Evolutionary conservation across 2,329 filamentous ascomycete genomes (phyloP).

Genomic region (Exophiala phaeomuriformis): DNA sequence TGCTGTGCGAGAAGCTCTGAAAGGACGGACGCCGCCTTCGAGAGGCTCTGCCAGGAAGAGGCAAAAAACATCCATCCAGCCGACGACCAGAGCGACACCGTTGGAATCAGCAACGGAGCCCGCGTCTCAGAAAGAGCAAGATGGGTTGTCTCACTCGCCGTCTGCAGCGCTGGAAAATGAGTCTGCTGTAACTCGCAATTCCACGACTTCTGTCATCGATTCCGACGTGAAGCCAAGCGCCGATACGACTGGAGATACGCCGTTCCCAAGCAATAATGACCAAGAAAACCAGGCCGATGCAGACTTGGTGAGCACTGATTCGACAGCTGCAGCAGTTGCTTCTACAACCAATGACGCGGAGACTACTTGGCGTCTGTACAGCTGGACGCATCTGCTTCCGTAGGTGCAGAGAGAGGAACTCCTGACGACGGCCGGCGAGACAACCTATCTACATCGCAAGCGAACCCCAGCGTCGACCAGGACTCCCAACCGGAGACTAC

Average conservation of each 20-base stretch:
- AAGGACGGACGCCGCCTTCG: not conserved
- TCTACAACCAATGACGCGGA: not conserved
- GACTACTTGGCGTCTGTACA: no score
- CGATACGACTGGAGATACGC: not conserved
- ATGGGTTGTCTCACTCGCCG: no score
- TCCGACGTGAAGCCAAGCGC: no score
- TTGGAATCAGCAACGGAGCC: not conserved
- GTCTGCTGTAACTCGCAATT: no score
- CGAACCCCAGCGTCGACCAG: no score
- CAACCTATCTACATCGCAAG: no score
- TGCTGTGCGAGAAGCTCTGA: slow-evolving; percentile 2
- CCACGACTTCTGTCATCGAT: no score
- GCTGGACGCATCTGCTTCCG: no score
- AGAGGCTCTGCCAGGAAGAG: not conserved
- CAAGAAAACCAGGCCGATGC: not conserved
- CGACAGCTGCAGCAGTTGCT: not conserved
- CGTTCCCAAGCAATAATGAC: not conserved
- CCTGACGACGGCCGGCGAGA: no score
- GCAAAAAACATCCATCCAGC: not conserved
- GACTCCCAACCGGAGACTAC: no score
- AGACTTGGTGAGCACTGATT: not conserved
- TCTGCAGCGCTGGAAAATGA: no score
- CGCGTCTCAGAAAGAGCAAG: not conserved
- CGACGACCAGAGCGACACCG: not conserved
- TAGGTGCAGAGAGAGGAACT: no score